Evolutionary conservation across 805 yeast species (phyloP), one percentile per base, ranked within the genome.

Genomic region (Metschnikowia vanudenii): DNA sequence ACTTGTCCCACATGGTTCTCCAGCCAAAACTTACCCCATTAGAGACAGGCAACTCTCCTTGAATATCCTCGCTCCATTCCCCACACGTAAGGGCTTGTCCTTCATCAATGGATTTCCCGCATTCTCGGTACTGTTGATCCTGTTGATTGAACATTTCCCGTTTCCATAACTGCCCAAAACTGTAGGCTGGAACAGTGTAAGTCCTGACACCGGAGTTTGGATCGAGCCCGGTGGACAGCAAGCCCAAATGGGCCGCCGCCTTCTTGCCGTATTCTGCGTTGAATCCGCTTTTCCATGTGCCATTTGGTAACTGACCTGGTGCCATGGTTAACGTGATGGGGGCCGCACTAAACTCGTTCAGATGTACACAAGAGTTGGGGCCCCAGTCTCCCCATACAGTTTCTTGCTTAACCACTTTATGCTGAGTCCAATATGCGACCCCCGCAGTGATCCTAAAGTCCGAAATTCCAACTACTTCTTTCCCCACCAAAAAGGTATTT

Each of bases 101-200:
- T 29, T 18, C 11, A 12, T 9, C 24, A 11, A 30, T 13, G 4
- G 16, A 13, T 30, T 28, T 37, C 28, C 18, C 29, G 24, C 41
- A 39, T 4, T 14, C n/a, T 18, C 28, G 41, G 17, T 31, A 12
- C 28, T 30, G 48, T 34, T 45, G 48, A 13, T 17, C 20, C 34
- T 45, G 48, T 6, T 37, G 35, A 13, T 34, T 16, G 13, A 30
- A 20, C n/a, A 45, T 7, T 11, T 20, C 34, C 36, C 22, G 40
- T 32, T 30, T 32, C 44, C 44, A 45, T 5, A 36, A 3, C 37
- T 45, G 48, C 18, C 38, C 48, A 9, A 22, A 22, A 8, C 32
- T 39, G 17, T 36, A 20, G 5, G 41, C 37, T 3, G 44, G 48
- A 3, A 45, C 38, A 9, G 29, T 13, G n/a, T 36, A 34, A 7